Conservation (phyloP, 495 filamentous ascomycete species). For the Penicillium macrosclerotiorum region DNA sequence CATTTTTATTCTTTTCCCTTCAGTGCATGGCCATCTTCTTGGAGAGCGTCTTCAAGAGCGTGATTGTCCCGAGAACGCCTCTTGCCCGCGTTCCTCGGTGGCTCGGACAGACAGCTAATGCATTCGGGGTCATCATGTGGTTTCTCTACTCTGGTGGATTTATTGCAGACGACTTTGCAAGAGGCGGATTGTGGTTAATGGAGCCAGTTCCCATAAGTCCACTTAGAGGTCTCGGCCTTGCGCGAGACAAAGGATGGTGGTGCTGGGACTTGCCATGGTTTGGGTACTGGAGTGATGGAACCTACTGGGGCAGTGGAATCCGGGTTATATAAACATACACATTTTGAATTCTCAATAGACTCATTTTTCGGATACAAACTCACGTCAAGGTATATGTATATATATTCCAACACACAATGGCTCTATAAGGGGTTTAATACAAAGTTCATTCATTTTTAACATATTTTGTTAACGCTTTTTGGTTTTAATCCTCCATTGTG, state of each 20-base stretch:
- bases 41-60: conserved; percentile 38
- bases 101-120: conserved; percentile 48
- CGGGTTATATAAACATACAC: conserved; percentile 20
- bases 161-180: conserved; percentile 60
- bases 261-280: conserved; percentile 54
- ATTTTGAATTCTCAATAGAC: neutral
- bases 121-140: conserved; percentile 55
- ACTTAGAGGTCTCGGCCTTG: conserved; percentile 52
- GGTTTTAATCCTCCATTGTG: conserved; percentile 27
- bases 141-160: conserved; percentile 52
- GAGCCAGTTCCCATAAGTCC: conserved; percentile 69
- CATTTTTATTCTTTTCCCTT: conserved; percentile 56
- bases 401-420: too few species aligned
- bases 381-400: neutral
- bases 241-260: conserved; percentile 51
- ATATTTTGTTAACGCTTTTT: too few species aligned
- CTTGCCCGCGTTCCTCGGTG: conserved; percentile 28
- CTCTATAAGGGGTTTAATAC: too few species aligned
- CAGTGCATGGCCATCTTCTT: conserved; percentile 55
- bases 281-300: conserved; percentile 47
- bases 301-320: conserved; percentile 67
- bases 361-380: neutral
- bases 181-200: conserved; percentile 60
- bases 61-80: conserved; percentile 25
- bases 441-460: too few species aligned